These are phyloP conservation scores for Cinnamomum chago DNA, from an alignment of 164 flowering plant species.

Conservation along the genomic window DNA sequence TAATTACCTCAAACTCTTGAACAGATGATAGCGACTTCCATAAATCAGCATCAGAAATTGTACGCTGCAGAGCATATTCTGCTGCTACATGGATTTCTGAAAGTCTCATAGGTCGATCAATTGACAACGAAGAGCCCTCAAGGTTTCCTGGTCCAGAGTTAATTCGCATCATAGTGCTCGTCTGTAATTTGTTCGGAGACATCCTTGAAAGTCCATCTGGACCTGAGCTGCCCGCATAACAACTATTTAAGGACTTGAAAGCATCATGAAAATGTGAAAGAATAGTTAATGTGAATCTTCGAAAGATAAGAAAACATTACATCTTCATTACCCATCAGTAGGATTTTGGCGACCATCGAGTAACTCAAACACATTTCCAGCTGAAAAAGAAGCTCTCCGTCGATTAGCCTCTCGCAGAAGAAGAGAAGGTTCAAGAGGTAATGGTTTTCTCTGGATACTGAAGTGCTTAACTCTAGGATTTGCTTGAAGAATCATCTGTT, in stretches of 20 bases:
- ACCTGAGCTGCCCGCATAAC: constrained; percentile 61
- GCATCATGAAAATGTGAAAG: background rate
- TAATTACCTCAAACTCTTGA: constrained; percentile 75
- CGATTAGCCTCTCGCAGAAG: constrained; percentile 95
- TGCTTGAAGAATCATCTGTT: constrained; percentile 77
- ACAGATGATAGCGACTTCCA: constrained; percentile 66
- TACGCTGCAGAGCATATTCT: constrained; percentile 67
- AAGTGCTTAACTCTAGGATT: constrained; percentile 68
- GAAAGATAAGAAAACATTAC: constrained; percentile 3
- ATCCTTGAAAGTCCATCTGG: constrained; percentile 37
- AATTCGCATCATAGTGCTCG: constrained; percentile 58
- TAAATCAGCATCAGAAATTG: constrained; percentile 72
- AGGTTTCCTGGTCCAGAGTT: constrained; percentile 82
- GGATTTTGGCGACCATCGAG: constrained; percentile 48
- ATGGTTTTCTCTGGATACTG: constrained; percentile 81
- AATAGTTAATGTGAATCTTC: background rate
- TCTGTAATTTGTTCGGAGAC: constrained; percentile 46
- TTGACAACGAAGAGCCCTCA: constrained; percentile 46
- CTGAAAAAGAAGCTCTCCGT: constrained; percentile 95
- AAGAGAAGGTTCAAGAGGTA: constrained; percentile 90
- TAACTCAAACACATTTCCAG: constrained; percentile 79
- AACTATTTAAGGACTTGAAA: constrained; percentile 12
- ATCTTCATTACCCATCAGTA: constrained; percentile 61
- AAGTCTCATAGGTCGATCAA: constrained; percentile 92
- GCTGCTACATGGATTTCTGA: constrained; percentile 94